Percentiles rank a stretch among this genome's conserved stretches.
Evolutionary conservation across 768 basidiomycete genomes (phyloP).

Genomic region (Phanerochaete carnosa): DNA sequence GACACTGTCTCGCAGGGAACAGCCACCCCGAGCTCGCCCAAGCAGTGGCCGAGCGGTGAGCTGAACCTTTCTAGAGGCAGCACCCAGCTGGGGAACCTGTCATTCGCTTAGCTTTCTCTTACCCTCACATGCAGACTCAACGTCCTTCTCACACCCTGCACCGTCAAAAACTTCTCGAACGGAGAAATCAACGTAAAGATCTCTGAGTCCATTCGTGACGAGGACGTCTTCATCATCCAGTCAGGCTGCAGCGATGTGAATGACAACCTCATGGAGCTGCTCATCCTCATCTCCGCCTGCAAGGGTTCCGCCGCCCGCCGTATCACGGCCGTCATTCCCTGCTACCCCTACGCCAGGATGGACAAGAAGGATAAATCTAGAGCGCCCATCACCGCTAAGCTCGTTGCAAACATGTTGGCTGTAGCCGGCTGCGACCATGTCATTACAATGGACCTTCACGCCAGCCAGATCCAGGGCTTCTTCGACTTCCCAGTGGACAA

Average conservation of each 20-base stretch:
- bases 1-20: slow-evolving; percentile 61
- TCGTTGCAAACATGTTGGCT: slow-evolving; percentile 96
- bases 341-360: slow-evolving; percentile 95
- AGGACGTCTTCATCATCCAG: slow-evolving; percentile 99
- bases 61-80: slow-evolving; percentile 40
- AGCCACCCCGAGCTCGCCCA: slow-evolving; percentile 98
- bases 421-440: slow-evolving; percentile 98
- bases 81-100: slow-evolving; percentile 43
- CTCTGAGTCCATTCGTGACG: slow-evolving; percentile 91
- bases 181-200: slow-evolving; percentile 97
- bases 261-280: slow-evolving; percentile 97
- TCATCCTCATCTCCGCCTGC: slow-evolving; percentile 97
- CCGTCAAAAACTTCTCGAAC: slow-evolving; percentile 88
- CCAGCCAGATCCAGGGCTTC: slow-evolving; percentile 97
- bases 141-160: slow-evolving; percentile 80
- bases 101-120: slow-evolving; percentile 36
- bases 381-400: slow-evolving; percentile 96
- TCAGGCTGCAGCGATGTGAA: slow-evolving; percentile 87
- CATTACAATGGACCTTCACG: slow-evolving; percentile 99
- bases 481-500: slow-evolving; percentile 99
- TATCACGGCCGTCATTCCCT: slow-evolving; percentile 97
- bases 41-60: slow-evolving; percentile 95
- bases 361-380: slow-evolving; percentile 98
- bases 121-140: slow-evolving; percentile 72
- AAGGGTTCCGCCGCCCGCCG: slow-evolving; percentile 93